Base-by-base conservation (phyloP, 1,284 basidiomycete species). In the Trichosporon inkin region DNA sequence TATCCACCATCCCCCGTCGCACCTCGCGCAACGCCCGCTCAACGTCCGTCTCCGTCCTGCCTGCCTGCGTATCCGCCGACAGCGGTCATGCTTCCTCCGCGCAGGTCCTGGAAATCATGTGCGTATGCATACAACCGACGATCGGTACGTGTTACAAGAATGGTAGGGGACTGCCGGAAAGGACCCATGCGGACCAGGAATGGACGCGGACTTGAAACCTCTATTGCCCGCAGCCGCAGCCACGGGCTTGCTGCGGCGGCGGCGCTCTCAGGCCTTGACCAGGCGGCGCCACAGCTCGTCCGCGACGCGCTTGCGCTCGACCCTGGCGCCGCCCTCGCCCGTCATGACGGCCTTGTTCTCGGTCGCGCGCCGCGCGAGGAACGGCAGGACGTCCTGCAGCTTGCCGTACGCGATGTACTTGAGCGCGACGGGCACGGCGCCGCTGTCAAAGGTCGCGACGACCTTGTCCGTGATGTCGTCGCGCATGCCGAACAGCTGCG, bases 401-500 rank as follows among this genome's bases (percentile, higher is more conserved):
- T 83, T 82, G 10, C 91, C 90, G 68, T 93, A 94, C 0, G 91
- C 90, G 17, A 92, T 81, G 72, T 90, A 89, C 78, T 92, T 93
- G 78, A 91, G 82, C 1, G 89, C 85, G 61, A 90, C 84, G 0
- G 90, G 91, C 13, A 84, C 79, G 6, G 68, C 67, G 22, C 77
- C 73, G 4, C 84, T 81, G 52, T 79, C 80, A 19, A 85, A 86
- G 44, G 81, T 81, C 10, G 79, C 76, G 7, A 85, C 85, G 32
- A 94, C 80, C 62, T 84, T 82, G 66, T 88, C 82, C 5, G 89
- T 90, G 58, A 96, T 78, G 55, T 86, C 84, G 71, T 92, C 90
- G 58, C 85, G 84, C 90, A 93, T 92, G 8, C 92, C 92, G 69
- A 88, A 92, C 17, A 96, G 79, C 78, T 96, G 92, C 1, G 85